Conservation (phyloP, 2,329 filamentous ascomycete species). For the Cladosporium sp. region DNA sequence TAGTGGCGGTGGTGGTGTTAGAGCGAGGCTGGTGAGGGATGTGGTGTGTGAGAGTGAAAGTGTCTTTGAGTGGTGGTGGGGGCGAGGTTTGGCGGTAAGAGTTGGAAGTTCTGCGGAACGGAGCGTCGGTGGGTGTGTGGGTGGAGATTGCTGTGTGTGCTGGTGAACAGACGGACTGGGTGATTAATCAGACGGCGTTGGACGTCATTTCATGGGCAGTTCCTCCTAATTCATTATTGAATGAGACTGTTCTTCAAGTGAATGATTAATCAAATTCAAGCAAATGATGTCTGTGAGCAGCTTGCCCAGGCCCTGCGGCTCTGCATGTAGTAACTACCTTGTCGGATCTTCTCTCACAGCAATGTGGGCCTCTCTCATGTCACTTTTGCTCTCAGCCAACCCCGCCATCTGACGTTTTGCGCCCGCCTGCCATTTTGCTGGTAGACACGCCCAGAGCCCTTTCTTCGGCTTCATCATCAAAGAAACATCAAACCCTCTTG, state of each 20-base stretch:
- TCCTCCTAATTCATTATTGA: too few relatives aligned
- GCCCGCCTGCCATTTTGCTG: too few relatives aligned
- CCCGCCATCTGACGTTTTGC: too few relatives aligned
- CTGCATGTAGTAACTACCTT: too few relatives aligned
- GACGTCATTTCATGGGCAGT: not conserved
- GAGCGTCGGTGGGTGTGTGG: conserved; percentile 4
- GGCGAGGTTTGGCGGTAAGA: not conserved
- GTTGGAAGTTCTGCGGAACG: conserved; percentile 5
- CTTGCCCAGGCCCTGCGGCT: not conserved
- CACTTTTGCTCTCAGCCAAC: too few relatives aligned
- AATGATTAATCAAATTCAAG: too few relatives aligned
- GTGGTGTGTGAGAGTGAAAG: conserved; percentile 9
- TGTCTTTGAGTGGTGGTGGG: conserved; percentile 1
- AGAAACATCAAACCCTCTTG: too few relatives aligned
- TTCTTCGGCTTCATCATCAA: too few relatives aligned
- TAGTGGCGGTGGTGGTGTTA: conserved; percentile 9
- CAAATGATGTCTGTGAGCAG: not conserved
- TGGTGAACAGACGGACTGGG: not conserved
- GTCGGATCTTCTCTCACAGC: too few relatives aligned
- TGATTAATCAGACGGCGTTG: conserved; percentile 2
- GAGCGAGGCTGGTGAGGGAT: conserved; percentile 7
- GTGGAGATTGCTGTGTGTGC: not conserved
- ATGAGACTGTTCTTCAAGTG: too few relatives aligned
- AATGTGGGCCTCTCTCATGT: too few relatives aligned
- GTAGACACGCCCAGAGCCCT: too few relatives aligned